These are phyloP conservation scores for Tremella yokohamensis DNA, from an alignment of 768 basidiomycete species.

Conservation along the genomic window DNA sequence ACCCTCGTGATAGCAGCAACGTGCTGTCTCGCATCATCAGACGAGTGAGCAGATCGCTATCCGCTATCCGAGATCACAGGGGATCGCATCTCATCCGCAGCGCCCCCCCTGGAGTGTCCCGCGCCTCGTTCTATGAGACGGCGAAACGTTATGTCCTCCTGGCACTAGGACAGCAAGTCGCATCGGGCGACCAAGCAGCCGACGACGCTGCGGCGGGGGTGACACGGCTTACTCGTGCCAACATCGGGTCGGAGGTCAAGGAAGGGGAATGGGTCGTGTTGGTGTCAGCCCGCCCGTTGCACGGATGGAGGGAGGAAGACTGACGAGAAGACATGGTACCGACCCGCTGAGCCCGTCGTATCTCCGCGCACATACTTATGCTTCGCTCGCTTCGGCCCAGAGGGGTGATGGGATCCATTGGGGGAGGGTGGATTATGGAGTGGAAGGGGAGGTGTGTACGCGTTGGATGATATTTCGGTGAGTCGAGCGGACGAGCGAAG, in stretches of 20 bases:
- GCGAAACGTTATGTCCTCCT: neutral
- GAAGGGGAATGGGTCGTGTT: slow-evolving; percentile 68
- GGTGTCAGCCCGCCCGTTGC: slow-evolving; percentile 58
- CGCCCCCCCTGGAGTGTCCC: no score
- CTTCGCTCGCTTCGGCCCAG: slow-evolving; percentile 40
- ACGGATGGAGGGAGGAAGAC: neutral
- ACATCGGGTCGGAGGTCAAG: slow-evolving; percentile 46
- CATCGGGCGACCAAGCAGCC: neutral
- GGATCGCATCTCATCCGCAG: no score
- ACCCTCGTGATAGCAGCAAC: no score
- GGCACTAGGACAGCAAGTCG: neutral
- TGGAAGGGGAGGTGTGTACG: slow-evolving; percentile 76
- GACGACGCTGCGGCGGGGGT: slow-evolving; percentile 1
- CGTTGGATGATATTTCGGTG: slow-evolving; percentile 84
- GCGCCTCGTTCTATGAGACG: neutral
- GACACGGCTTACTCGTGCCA: neutral
- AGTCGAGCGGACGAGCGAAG: slow-evolving; percentile 13
- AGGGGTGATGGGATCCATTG: slow-evolving; percentile 67
- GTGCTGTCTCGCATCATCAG: no score
- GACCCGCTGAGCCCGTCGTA: neutral
- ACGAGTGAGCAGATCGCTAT: no score
- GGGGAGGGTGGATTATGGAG: slow-evolving; percentile 82
- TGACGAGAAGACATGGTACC: neutral
- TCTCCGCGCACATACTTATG: slow-evolving; percentile 6
- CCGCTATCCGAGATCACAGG: no score